Evolutionary conservation across 2,329 filamentous ascomycete genomes (phyloP), one percentile per base, ranked within the genome.

Genomic region (Parastagonospora avenae): DNA sequence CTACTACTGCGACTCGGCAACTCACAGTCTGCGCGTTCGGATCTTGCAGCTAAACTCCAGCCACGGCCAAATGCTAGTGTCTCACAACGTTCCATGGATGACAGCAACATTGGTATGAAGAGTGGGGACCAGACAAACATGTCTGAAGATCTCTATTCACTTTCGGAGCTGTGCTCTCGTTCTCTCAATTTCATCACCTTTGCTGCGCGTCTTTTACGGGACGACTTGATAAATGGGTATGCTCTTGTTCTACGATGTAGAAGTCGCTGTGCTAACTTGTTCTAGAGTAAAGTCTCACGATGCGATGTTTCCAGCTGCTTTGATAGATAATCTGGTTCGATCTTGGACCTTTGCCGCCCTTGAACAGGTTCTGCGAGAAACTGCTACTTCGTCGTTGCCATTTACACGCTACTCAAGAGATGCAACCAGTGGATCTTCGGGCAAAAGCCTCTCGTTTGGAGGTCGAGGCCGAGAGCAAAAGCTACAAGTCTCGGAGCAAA

Each of bases 111-210:
- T 10, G 67, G 69, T 8, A 68, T 60, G 40, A 68, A 58, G 19
- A 62, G 62, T 4, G 52, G 41, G 29, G 46, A 46, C 15, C 42
- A 54, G 14, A 14, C 53, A 0, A 83, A 86, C 36, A 87, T 89
- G 54, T 71, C 81, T 0, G 91, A 96, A 70, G 89, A 96, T 62
- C 75, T 97, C 19, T 77, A 83, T 8, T 85, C 92, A 55, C 81
- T 97, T n/a, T 89, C 91, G 1, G 92, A 97, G 66, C 85, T 97
- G 27, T 96, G 92, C 68, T 86, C 86, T 54, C 84, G 92, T 50
- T 87, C 91, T 1, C 81, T 94, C 8, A 87, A 90, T 55, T 97
- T 97, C 63, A 88, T 97, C 32, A 88, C 90, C 1, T 84, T 88
- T 33, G 87, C 91, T 32, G 89, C 91, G 2, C 85, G 90, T 46